Conservation (phyloP, 768 basidiomycete genomes). For the Chalciporus chontae region DNA sequence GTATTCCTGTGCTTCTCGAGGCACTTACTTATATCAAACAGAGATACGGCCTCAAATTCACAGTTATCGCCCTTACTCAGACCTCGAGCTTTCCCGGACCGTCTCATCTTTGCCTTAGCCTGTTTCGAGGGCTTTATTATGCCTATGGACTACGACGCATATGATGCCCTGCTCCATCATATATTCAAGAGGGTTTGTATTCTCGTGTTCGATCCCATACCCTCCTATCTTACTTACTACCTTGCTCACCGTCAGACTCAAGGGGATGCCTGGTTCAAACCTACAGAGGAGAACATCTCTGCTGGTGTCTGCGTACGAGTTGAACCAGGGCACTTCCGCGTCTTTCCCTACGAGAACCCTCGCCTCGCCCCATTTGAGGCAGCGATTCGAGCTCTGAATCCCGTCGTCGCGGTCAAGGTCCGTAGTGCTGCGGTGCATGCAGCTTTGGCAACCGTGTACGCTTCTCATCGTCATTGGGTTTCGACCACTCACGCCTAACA, state of each 20-base stretch:
- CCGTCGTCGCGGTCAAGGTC: constrained; percentile 80
- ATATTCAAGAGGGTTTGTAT: constrained; percentile 66
- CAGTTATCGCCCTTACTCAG: neutral
- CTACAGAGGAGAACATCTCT: constrained; percentile 75
- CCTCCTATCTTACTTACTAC: neutral
- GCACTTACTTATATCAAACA: constrained; percentile 22
- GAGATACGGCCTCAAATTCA: neutral
- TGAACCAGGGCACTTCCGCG: constrained; percentile 64
- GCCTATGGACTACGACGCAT: constrained; percentile 62
- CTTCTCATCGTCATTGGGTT: constrained; percentile 8
- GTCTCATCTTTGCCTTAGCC: neutral
- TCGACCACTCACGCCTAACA: constrained; percentile 1
- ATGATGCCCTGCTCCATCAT: constrained; percentile 76
- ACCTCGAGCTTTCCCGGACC: neutral
- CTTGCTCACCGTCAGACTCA: constrained; percentile 51
- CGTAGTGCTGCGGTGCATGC: constrained; percentile 80
- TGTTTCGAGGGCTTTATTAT: constrained; percentile 9
- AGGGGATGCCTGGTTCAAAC: constrained; percentile 84
- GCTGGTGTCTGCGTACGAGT: constrained; percentile 77
- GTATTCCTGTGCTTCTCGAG: neutral
- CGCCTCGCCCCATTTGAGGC: constrained; percentile 79
- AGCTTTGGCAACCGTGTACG: constrained; percentile 66
- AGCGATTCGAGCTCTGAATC: constrained; percentile 71
- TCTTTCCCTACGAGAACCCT: constrained; percentile 85
- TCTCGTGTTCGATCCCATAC: neutral